Evolutionary conservation across 495 filamentous ascomycete genomes (phyloP).

Genomic region (Apiosordaria backusii): DNA sequence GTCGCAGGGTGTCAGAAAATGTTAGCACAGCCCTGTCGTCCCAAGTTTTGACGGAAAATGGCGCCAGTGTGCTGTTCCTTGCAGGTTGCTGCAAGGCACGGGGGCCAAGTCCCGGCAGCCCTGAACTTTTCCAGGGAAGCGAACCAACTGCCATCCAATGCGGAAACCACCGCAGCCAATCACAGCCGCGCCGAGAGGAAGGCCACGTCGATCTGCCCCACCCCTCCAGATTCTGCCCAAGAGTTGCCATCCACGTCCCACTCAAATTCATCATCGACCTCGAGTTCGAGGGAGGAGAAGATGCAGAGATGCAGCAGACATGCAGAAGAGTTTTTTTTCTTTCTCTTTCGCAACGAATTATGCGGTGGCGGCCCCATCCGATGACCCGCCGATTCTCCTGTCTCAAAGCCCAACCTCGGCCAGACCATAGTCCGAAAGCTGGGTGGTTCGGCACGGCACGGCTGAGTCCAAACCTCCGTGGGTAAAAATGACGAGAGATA

Average conservation of each 20-base stretch:
- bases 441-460: conserved; percentile 12
- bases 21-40: conserved; percentile 1
- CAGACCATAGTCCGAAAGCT: conserved; percentile 11
- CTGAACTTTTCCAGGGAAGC: conserved; percentile 18
- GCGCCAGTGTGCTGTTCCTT: conserved; percentile 23
- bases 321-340: neutral
- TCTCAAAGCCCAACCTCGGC: neutral
- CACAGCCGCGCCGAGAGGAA: neutral
- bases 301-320: neutral
- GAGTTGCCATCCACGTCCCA: conserved; percentile 6
- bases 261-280: neutral
- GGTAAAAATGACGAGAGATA: neutral
- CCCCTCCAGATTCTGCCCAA: conserved; percentile 7
- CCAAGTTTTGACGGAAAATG: conserved; percentile 14
- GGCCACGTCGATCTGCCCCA: conserved; percentile 18
- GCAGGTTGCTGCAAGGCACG: conserved; percentile 26
- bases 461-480: neutral
- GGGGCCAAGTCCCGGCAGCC: conserved; percentile 15
- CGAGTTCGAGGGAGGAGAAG: neutral
- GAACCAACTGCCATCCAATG: conserved; percentile 23
- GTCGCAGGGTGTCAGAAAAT: conserved; percentile 5
- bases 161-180: conserved; percentile 22
- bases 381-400: neutral
- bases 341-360: neutral
- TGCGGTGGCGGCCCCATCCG: neutral